Base-by-base conservation (phyloP, 495 filamentous ascomycete genomes). In the Cryomyces minteri region DNA sequence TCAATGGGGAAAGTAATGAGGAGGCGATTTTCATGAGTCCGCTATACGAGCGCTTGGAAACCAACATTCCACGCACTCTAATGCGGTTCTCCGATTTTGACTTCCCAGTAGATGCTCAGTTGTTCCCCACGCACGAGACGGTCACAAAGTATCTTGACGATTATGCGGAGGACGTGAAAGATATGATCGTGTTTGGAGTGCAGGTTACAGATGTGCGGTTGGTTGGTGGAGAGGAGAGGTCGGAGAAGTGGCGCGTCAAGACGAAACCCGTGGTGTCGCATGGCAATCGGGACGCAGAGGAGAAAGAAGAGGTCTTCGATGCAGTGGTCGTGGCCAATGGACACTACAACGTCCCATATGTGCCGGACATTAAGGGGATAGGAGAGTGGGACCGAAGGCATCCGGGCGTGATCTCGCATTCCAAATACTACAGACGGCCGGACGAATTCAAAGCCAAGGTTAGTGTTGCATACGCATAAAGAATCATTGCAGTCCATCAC, bases 321-420 rank as follows among this genome's bases (percentile, higher is more conserved):
- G 85, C 83, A 8, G 74, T 94, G 4, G 74, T 90, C 1, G 76
- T 88, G n/a, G 83, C 84, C 5, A 85, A 69, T 48, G 87, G 87
- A 1, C 85, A 94, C 54, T 92, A 81, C 58, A 70, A 70, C 18
- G 73, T 80, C 5, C 79, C 80, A 0, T 79, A 71, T 56, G 62
- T 92, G 7, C 87, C 87, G 0, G 60, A 69, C 28, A 73, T 82
- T n/a, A 43, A 56, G 1, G 77, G 78, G 2, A 68, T 82, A 8
- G 44, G 56, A 44, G 57, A 51, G 41, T 73, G 76, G 77, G 68
- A 83, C 54, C 45, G 58, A 30, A 53, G 60, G 4, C 72, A 84
- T 47, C 82, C 81, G 0, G 72, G 69, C 0, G 48, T 67, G 0
- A 81, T 94, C 25, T 72, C 73, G 0, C 88, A 96, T 58, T 86